Evolutionary conservation across 2,329 filamentous ascomycete species (phyloP), one percentile per base, ranked within the genome.

Genomic region (Domatiomyces globalis): DNA sequence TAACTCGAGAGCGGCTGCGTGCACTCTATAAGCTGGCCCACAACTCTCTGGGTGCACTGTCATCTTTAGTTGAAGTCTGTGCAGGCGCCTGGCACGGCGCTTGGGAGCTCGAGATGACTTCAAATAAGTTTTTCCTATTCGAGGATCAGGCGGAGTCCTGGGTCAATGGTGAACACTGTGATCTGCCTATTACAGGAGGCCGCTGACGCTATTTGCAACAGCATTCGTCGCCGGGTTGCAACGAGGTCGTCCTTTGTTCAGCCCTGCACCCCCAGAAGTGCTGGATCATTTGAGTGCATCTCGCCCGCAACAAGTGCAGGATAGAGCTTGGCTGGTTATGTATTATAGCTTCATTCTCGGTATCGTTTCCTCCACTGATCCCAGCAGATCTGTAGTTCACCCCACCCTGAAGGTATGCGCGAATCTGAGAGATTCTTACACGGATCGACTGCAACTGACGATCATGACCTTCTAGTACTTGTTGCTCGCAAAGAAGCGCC

Each of bases 281-380:
- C 18, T 49, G 48, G 15, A 42, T 43, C 33, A 49, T n/a, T 45
- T 49, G 39, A 44, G 39, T 25, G 48, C 39, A 49, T 49, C 48
- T 43, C 39, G 48, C 19, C 48, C 48, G 19, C 17, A 45, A 45
- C 17, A 49, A n/a, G 48, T 49, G 48, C 39, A 45, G 19, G 36
- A 49, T 25, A 20, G 48, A 45, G 48, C 48, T 45, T 49, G 48
- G 48, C 39, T 49, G 6, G 48, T 49, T 15, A 49, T 49, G 48
- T 49, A 49, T 45, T 49, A 49, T 45, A 43, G 48, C 15, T 43
- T 44, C 48, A 49, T 45, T 12, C 48, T 49, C 39, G 27, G 42
- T 39, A 12, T 49, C 36, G 48, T 49, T 27, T 44, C 39, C 17
- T 43, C 17, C 18, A 45, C 48, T 44, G 48, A 49, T 8, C 48